Evolutionary conservation across 805 yeast genomes (phyloP), one percentile per base, ranked within the genome.

Genomic region (Middelhovenomyces tepae): DNA sequence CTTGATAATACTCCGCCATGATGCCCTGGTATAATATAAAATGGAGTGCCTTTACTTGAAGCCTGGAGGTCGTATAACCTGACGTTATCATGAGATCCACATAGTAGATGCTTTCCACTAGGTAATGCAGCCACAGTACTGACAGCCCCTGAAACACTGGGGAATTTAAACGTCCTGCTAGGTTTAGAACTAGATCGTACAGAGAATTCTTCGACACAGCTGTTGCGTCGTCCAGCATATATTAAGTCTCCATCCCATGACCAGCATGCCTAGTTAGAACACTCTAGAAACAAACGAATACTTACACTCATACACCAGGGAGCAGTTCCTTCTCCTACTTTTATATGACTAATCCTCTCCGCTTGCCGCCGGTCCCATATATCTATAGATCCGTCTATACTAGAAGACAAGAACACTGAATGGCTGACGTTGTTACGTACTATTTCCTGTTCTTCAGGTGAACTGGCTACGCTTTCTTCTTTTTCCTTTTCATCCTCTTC

Each of bases 1-100:
- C 75, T 74, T 30, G 94, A 80, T 21, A 91, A 62, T 2, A 75
- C 73, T 17, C 96, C 95, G 31, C 98, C 97, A 50, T 84, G 95
- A 55, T 91, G 97, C 1, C 98, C 97, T 0, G 98, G 95, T 7
- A 91, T 70, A 46, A 93, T 87, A 54, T 78, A 67, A 51, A 89
- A 91, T 11, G 96, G 96, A 6, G 79, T 50, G 9, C 45, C 47
- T 10, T 44, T 37, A 48, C 43, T 38, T 56, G 32, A 69, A 48
- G 43, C 67, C 57, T 51, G 40, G 38, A 86, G 64, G 50, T 91
- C 94, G 58, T 85, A 91, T 18, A 91, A 60, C 47, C 98, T 67
- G 22, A 91, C 76, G 50, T 91, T 91, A 52, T 91, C 98, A 44
- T 69, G 71, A 2, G 95, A 87, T 0, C 94, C 97, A 54, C 95